These are phyloP conservation scores for Stephanocyclus meneghinianus DNA, from an alignment of 352 stramenopile species.

Conservation along the genomic window DNA sequence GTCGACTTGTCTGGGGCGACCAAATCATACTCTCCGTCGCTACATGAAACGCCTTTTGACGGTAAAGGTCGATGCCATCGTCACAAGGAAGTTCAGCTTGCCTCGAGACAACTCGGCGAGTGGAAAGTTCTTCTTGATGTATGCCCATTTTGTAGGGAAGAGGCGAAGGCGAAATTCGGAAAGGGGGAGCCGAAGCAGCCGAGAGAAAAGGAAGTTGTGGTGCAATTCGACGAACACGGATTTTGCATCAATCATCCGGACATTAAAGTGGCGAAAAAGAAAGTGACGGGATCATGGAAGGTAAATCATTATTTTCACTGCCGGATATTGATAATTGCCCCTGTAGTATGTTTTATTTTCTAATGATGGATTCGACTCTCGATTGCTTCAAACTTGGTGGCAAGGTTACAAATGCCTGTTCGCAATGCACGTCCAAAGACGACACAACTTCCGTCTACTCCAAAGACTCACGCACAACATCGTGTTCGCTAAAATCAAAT, in stretches of 20 bases:
- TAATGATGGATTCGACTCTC: background rate
- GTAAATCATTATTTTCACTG: background rate
- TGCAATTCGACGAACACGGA: background rate
- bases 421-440: background rate
- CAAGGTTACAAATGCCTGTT: constrained; percentile 10
- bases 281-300: constrained; percentile 7
- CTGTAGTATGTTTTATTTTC: background rate
- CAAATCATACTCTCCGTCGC: background rate
- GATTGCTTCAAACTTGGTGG: background rate
- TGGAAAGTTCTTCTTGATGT: constrained; percentile 11
- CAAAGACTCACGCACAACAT: background rate
- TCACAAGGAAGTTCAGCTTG: constrained; percentile 15
- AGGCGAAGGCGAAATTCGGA: background rate
- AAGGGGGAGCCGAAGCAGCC: background rate
- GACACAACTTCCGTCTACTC: background rate
- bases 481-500: constrained; percentile 14
- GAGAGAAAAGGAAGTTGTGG: background rate
- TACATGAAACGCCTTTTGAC: constrained; percentile 2
- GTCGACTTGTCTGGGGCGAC: background rate
- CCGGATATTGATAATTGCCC: background rate
- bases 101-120: background rate
- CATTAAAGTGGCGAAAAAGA: constrained; percentile 11
- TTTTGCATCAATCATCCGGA: constrained; percentile 8
- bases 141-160: background rate
- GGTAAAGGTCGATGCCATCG: constrained; percentile 12